Base-by-base conservation (phyloP, 2,329 filamentous ascomycete species). In the Periconia sp. region DNA sequence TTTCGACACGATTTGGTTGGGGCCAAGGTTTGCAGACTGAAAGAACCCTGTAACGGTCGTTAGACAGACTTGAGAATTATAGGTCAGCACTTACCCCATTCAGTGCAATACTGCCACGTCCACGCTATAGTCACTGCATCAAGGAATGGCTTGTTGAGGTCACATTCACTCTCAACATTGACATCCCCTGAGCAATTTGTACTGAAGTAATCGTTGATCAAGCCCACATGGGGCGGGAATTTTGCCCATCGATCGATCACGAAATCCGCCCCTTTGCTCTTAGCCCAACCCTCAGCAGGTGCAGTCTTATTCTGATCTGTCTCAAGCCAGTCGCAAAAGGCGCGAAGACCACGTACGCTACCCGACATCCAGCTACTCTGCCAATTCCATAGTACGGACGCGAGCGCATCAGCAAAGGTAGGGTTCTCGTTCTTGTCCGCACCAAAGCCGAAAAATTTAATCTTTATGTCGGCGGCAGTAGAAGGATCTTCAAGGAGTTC, bases 21-120 rank as follows among this genome's bases (percentile, higher is more conserved):
- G 56, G n/a, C 76, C 76, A 1, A 73, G 57, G 51, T 81, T 81
- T 24, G 74, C 71, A 36, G 68, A 68, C 55, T 78, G 75, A 54
- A 73, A 77, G 59, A 68, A 80, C 8, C 78, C 63, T 67, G 38
- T 15, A 8, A 4, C n/a, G n/a, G n/a, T n/a, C n/a, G n/a, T n/a
- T 28, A 40, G 37, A n/a, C n/a, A n/a, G n/a, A n/a, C n/a, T n/a
- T n/a, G n/a, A n/a, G n/a, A n/a, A n/a, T n/a, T n/a, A n/a, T n/a
- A n/a, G n/a, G n/a, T n/a, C n/a, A n/a, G 11, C 13, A 54, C 59
- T 48, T 48, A 66, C 65, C 78, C 73, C 73, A 79, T 55, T 81
- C 70, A 2, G 73, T 77, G 59, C 78, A 81, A 54, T 74, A 77
- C 52, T 81, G 77, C 75, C 76, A 80, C 1, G 64, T 72, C 76